Conservation (phyloP, 257 asterid species). For the Perilla frutescens region DNA sequence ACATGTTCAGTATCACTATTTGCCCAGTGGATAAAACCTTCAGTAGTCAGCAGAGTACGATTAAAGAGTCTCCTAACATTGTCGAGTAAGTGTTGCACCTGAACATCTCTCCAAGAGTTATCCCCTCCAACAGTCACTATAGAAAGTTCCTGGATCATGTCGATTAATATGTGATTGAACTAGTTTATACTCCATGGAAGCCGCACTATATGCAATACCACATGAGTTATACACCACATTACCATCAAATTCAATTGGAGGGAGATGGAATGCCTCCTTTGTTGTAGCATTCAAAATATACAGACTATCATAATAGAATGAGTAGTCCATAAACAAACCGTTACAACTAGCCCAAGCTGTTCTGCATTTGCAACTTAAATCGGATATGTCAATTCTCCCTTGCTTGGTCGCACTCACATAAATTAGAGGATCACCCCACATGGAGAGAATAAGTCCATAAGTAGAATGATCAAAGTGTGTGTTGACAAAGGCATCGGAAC, state of each 20-base stretch:
- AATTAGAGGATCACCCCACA: too few species aligned
- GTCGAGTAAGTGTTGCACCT: background rate
- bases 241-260: too few species aligned
- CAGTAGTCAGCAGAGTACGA: background rate
- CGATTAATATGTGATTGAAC: background rate
- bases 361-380: background rate
- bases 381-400: too few species aligned
- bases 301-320: too few species aligned
- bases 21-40: constrained; percentile 24
- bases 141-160: too few species aligned
- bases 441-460: background rate
- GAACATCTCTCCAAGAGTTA: constrained; percentile 3
- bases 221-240: too few species aligned
- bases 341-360: background rate
- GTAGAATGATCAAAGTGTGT: background rate
- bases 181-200: constrained; percentile 21
- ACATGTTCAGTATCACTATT: background rate
- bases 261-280: background rate
- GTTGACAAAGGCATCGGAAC: too few species aligned
- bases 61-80: too few species aligned
- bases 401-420: too few species aligned
- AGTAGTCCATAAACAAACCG: background rate
- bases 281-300: background rate
- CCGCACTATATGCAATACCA: background rate
- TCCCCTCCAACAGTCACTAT: background rate